Conservation (phyloP, 2,329 filamentous ascomycete genomes). For the Aspergillus puulaauensis region DNA sequence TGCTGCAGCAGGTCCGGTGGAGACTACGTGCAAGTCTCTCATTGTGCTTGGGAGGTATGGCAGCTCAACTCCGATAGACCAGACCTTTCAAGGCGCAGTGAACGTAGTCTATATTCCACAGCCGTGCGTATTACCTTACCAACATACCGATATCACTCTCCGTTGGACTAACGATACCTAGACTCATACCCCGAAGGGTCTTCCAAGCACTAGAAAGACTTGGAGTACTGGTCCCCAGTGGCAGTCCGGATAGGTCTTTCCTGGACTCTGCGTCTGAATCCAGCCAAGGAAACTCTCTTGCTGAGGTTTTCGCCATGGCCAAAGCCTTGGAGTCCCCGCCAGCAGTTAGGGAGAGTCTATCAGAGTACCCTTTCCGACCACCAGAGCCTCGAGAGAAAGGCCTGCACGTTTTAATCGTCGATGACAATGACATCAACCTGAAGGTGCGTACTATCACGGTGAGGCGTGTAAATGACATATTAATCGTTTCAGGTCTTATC, state of each 20-base stretch:
- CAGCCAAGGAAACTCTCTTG: slow-evolving; percentile 13
- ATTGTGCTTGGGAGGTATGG: slow-evolving; percentile 22
- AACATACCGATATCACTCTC: too few relatives aligned
- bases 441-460: slow-evolving; percentile 19
- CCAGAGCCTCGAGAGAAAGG: not conserved
- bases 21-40: slow-evolving; percentile 18
- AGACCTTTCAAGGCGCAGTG: slow-evolving; percentile 13
- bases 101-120: slow-evolving; percentile 26
- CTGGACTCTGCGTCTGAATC: slow-evolving; percentile 11
- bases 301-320: slow-evolving; percentile 17
- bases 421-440: slow-evolving; percentile 45
- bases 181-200: slow-evolving; percentile 29
- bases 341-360: slow-evolving; percentile 14
- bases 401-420: slow-evolving; percentile 38
- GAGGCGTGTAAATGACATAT: not conserved
- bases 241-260: not conserved
- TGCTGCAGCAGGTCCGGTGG: slow-evolving; percentile 4
- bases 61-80: not conserved
- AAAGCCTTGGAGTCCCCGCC: slow-evolving; percentile 17
- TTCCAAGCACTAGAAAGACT: slow-evolving; percentile 20
- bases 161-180: slow-evolving; percentile 13
- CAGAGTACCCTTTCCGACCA: slow-evolving; percentile 9
- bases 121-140: slow-evolving; percentile 20
- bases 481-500: slow-evolving; percentile 27
- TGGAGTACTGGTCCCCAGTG: not conserved